Evolutionary conservation across 1,139 yeast genomes (phyloP).

Genomic region (Pichia sp.): DNA sequence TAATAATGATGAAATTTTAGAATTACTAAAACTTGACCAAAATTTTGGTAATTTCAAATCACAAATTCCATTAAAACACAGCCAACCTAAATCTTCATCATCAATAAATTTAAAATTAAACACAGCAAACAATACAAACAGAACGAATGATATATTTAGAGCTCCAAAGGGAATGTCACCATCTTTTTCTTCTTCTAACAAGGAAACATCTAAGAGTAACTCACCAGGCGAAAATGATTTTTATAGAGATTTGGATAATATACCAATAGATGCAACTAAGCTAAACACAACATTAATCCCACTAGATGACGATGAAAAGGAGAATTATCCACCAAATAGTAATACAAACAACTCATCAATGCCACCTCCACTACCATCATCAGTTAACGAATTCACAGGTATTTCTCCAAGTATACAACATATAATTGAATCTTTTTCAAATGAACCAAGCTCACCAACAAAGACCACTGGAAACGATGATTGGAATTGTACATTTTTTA

Average conservation of each 20-base stretch:
- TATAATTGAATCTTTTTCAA: conserved; percentile 27
- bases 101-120: not conserved
- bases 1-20: conserved; percentile 6
- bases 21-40: conserved; percentile 9
- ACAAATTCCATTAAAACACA: not conserved
- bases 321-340: conserved; percentile 18
- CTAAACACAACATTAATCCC: conserved; percentile 31
- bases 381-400: conserved; percentile 9
- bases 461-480: conserved; percentile 20
- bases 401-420: conserved; percentile 30
- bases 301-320: conserved; percentile 30
- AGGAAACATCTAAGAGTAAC: conserved; percentile 11
- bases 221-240: conserved; percentile 16
- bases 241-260: conserved; percentile 19
- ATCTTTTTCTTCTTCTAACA: conserved; percentile 1
- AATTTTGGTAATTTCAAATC: conserved; percentile 4
- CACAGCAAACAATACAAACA: not conserved
- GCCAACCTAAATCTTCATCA: not conserved
- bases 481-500: conserved; percentile 28
- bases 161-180: conserved; percentile 5
- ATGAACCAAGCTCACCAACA: conserved; percentile 25
- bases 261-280: conserved; percentile 29
- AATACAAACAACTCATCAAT: not conserved
- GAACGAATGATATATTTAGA: conserved; percentile 11
- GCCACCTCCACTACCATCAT: conserved; percentile 1